Conservation (phyloP, 2,329 filamentous ascomycete species). For the Pseudogymnoascus sp. region DNA sequence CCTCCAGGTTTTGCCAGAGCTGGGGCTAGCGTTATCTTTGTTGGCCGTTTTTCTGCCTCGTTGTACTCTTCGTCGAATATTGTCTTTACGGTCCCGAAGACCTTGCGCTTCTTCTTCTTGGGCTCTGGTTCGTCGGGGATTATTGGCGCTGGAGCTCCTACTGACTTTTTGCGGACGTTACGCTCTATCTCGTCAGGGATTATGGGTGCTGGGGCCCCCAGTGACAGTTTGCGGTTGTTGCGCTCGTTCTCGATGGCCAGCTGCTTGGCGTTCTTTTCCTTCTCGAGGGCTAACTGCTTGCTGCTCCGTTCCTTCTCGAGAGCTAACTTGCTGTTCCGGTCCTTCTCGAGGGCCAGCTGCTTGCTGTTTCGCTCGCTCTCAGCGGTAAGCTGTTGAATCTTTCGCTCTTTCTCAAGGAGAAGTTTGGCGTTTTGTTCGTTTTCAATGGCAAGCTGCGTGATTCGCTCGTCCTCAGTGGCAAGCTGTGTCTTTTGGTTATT, state of each 20-base stretch:
- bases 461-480: not conserved
- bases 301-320: not conserved
- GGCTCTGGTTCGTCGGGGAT: slow-evolving; percentile 28
- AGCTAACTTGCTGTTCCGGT: not conserved
- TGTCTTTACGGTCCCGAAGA: slow-evolving; percentile 54
- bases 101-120: slow-evolving; percentile 63
- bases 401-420: not conserved
- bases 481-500: not conserved
- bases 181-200: slow-evolving; percentile 42
- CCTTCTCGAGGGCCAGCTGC: not conserved
- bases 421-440: not conserved
- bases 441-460: not conserved
- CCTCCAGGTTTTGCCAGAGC: slow-evolving; percentile 23
- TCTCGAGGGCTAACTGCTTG: not conserved
- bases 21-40: slow-evolving; percentile 28
- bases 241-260: not conserved
- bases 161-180: slow-evolving; percentile 8
- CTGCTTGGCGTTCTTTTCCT: not conserved
- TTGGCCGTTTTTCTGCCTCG: slow-evolving; percentile 33
- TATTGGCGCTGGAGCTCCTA: not conserved
- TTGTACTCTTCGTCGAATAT: slow-evolving; percentile 65
- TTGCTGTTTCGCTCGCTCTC: not conserved
- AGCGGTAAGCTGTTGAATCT: not conserved
- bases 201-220: not conserved
- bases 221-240: not conserved